Evolutionary conservation across 192 early-diverging fungal genomes (phyloP).

Genomic region (Powellomyces hirtus): DNA sequence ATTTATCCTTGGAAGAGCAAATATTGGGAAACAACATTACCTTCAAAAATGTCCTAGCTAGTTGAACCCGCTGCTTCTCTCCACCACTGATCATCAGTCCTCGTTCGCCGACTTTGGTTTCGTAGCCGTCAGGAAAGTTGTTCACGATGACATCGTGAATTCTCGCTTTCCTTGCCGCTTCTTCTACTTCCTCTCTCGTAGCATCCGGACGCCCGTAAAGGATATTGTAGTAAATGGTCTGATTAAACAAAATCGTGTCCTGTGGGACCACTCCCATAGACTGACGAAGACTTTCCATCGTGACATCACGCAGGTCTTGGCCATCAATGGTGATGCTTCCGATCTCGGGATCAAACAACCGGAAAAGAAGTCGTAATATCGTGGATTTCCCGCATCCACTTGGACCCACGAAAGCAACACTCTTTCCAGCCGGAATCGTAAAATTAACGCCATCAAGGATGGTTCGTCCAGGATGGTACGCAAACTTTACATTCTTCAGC

Average conservation of each 20-base stretch:
- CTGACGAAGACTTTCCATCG: slow-evolving; percentile 73
- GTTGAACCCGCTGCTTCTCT: slow-evolving; percentile 80
- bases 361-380: slow-evolving; percentile 77
- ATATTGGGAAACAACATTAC: too few relatives aligned
- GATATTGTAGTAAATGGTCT: slow-evolving; percentile 90
- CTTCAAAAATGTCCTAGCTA: slow-evolving; percentile 93
- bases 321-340: slow-evolving; percentile 86
- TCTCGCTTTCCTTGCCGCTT: slow-evolving; percentile 71
- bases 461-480: slow-evolving; percentile 68
- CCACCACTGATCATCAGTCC: slow-evolving; percentile 69
- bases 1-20: too few relatives aligned
- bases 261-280: slow-evolving; percentile 88
- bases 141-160: slow-evolving; percentile 73
- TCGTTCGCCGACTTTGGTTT: slow-evolving; percentile 86
- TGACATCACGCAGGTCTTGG: slow-evolving; percentile 76
- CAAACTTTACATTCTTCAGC: slow-evolving; percentile 89
- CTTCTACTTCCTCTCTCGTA: slow-evolving; percentile 57
- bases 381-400: slow-evolving; percentile 85
- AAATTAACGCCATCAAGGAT: slow-evolving; percentile 69
- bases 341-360: slow-evolving; percentile 85
- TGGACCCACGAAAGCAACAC: slow-evolving; percentile 90
- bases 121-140: slow-evolving; percentile 73
- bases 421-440: slow-evolving; percentile 79
- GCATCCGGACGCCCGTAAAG: slow-evolving; percentile 73
- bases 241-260: slow-evolving; percentile 93